Conservation (phyloP, 108 stramenopile species). For the Cyclostephanos invisitatus region DNA sequence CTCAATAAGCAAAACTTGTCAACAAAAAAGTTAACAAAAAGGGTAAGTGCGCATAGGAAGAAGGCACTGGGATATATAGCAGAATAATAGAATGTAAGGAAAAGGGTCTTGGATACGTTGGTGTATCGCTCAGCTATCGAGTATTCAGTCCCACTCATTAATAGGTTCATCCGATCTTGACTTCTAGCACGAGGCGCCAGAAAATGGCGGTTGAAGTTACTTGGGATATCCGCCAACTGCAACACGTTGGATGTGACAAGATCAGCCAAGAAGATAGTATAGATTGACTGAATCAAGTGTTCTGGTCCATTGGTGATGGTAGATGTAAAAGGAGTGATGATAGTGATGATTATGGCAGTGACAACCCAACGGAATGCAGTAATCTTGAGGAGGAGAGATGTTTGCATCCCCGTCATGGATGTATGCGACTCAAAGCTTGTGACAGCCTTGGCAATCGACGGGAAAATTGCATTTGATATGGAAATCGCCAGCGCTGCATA, state of each 20-base stretch:
- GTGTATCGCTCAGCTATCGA: conserved; percentile 80
- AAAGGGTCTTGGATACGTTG: conserved; percentile 65
- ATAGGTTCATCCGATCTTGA: conserved; percentile 81
- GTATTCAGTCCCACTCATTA: conserved; percentile 74
- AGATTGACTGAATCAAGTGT: conserved; percentile 39
- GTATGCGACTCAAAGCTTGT: conserved; percentile 73
- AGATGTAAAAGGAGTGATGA: conserved; percentile 81
- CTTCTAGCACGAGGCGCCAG: conserved; percentile 77
- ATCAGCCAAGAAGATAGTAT: conserved; percentile 71
- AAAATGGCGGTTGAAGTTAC: conserved; percentile 72
- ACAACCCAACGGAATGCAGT: conserved; percentile 77
- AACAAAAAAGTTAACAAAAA: conserved; percentile 71
- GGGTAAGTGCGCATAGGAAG: conserved; percentile 69
- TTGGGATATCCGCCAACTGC: conserved; percentile 57
- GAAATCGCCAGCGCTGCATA: conserved; percentile 69
- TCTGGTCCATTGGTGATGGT: conserved; percentile 37
- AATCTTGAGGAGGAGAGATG: conserved; percentile 79
- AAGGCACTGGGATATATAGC: conserved; percentile 76
- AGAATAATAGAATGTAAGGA: conserved; percentile 80
- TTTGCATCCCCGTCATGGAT: conserved; percentile 66
- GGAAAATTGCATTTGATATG: conserved; percentile 72
- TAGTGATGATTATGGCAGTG: conserved; percentile 78
- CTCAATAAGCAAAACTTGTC: conserved; percentile 81
- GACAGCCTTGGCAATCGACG: conserved; percentile 71
- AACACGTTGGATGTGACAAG: conserved; percentile 68